phyloP scores from a whole-genome alignment of 352 stramenopile species.

The Pythium monospermum region DNA sequence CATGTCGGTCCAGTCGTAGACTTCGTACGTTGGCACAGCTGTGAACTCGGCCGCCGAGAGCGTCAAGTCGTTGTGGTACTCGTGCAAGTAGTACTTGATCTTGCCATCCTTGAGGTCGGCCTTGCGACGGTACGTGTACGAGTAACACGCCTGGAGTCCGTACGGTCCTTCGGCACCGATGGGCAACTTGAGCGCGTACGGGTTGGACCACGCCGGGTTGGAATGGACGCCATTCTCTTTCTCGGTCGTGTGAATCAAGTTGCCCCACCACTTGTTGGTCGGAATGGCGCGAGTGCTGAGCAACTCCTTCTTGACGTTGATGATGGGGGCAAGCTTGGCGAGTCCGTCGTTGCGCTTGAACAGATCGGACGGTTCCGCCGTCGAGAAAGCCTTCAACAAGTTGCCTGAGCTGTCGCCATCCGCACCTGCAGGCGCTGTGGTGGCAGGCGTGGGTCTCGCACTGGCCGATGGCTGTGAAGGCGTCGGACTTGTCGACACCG shows the following conservation, averaged over 20 bases:
- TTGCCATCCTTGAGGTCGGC: conserved; percentile 35
- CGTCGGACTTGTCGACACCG: background rate
- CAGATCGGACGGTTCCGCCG: conserved; percentile 33
- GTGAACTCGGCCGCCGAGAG: conserved; percentile 57
- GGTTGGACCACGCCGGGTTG: conserved; percentile 56
- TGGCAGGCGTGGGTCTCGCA: background rate
- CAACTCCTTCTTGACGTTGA: conserved; percentile 50
- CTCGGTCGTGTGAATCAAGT: conserved; percentile 53
- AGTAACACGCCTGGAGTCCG: conserved; percentile 54
- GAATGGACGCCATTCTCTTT: conserved; percentile 35
- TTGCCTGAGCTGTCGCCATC: background rate
- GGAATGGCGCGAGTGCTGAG: conserved; percentile 46
- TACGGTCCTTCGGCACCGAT: conserved; percentile 31
- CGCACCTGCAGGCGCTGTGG: background rate
- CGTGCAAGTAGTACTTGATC: conserved; percentile 58
- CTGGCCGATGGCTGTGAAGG: background rate
- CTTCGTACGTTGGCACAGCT: conserved; percentile 45
- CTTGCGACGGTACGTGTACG: conserved; percentile 51
- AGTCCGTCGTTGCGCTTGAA: conserved; percentile 44
- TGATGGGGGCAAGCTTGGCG: conserved; percentile 39
- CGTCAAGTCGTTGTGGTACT: conserved; percentile 61
- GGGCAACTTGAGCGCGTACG: conserved; percentile 58
- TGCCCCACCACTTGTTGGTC: conserved; percentile 83
- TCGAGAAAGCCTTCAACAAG: conserved; percentile 38
- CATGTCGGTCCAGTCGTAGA: conserved; percentile 62